Base-by-base conservation (phyloP, 306 rosid species). In the Gillenia trifoliata region DNA sequence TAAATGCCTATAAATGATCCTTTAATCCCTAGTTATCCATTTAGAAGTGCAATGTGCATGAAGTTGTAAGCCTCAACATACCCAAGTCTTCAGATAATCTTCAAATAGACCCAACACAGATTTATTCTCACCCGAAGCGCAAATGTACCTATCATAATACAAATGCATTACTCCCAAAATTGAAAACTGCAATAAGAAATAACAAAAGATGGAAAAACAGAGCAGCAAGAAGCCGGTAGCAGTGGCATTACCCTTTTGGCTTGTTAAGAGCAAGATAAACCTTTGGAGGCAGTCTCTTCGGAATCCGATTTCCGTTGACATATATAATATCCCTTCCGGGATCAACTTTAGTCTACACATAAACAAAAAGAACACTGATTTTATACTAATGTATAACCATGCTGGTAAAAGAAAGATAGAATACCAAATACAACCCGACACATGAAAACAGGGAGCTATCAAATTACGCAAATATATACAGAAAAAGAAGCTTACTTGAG, bases 191-290 rank as follows among this genome's bases (percentile, higher is more conserved):
- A 40, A 40, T 13, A 28, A 63, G 28, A 52, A 20, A 59, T 16
- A 45, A 31, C 41, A 26, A 71, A 22, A 66, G 64, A 30, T 55
- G 57, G 72, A 26, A 20, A 31, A 75, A 82, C 50, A 75, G 77
- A 80, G 29, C 73, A 31, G 66, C 55, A 12, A 62, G 65, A 74
- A 16, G 50, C 56, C 17, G 38, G 65, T 16, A 66, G 73, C 33
- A 22, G 74, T 40, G 72, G 43, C 92, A 77, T 72, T 72, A 93
- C 98, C 98, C 98, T 87, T 93, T 93, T 23, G 97, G 98, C 85
- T 93, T 91, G 94, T 93, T 93, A 78, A 93, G 82, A 9, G 97
- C 97, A 76, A 93, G 82, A 84, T 93, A 93, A 75, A 93, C 86
- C 85, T 93, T 93, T 20, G 84, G 81, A 72, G 98, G 91, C 86